Conservation (phyloP, 495 filamentous ascomycete genomes). For the Lophiostoma macrostomum region DNA sequence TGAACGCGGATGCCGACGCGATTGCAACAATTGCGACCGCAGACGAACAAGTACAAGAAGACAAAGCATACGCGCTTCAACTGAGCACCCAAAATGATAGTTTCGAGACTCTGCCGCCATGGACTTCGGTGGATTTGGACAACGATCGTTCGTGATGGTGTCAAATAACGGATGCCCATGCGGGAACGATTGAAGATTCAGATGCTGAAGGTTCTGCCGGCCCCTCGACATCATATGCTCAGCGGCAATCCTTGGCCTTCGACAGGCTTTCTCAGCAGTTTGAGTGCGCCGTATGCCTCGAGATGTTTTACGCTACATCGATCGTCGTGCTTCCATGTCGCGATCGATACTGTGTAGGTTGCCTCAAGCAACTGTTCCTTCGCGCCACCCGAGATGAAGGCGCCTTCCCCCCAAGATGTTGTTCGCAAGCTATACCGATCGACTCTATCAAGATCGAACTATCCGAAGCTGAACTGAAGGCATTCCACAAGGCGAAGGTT, state of each 20-base stretch:
- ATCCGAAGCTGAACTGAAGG: not conserved
- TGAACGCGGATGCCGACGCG: too few species aligned
- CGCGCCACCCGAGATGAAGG: constrained; percentile 1
- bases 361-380: constrained; percentile 1
- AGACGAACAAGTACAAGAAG: too few species aligned
- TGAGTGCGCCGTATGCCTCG: not conserved
- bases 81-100: too few species aligned
- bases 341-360: constrained; percentile 3
- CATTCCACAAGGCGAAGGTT: not conserved
- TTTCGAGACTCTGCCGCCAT: too few species aligned
- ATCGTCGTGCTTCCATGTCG: not conserved
- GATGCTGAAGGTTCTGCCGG: too few species aligned
- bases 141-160: too few species aligned
- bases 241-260: not conserved
- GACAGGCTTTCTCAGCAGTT: not conserved
- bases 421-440: not conserved
- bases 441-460: not conserved
- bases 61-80: too few species aligned
- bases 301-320: not conserved
- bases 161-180: too few species aligned
- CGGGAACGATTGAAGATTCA: too few species aligned
- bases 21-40: too few species aligned
- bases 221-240: not conserved
- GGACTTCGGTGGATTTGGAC: too few species aligned
- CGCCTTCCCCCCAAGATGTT: not conserved